phyloP scores from a whole-genome alignment of 179 eudicot species.

The Beta macrorhiza region DNA sequence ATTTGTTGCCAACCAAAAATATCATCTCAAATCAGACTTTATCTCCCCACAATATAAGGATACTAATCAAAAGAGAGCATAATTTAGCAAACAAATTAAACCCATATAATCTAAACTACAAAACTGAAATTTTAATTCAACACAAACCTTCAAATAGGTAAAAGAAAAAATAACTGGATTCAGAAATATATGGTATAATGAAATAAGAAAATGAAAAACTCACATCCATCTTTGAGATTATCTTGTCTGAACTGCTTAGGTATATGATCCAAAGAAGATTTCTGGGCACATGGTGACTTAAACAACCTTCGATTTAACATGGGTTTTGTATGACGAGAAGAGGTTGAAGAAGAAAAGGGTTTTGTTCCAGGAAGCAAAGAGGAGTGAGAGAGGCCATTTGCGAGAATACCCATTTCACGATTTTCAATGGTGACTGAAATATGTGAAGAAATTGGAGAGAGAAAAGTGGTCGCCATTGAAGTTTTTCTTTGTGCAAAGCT shows the following conservation, averaged over 20 bases:
- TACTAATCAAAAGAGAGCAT: no score
- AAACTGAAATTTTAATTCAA: no score
- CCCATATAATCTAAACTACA: background rate
- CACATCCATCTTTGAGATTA: conserved; percentile 73
- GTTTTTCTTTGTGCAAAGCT: background rate
- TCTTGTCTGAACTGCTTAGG: conserved; percentile 76
- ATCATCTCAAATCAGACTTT: background rate
- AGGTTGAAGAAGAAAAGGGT: conserved; percentile 28
- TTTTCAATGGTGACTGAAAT: conserved; percentile 20
- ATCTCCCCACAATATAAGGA: background rate
- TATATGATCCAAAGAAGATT: conserved; percentile 49
- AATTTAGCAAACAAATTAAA: background rate
- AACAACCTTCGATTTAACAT: conserved; percentile 32
- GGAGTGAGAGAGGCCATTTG: conserved; percentile 28
- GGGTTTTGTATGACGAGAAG: conserved; percentile 20
- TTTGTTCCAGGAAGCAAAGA: conserved; percentile 43
- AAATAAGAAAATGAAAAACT: conserved; percentile 25
- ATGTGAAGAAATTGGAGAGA: conserved; percentile 40
- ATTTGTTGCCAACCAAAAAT: background rate
- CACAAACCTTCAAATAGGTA: background rate
- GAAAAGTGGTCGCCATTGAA: conserved; percentile 48
- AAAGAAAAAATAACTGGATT: background rate
- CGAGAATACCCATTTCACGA: conserved; percentile 23
- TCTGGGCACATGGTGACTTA: conserved; percentile 46
- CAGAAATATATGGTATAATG: background rate